Percentiles rank a stretch among this genome's conserved stretches.
Evolutionary conservation across 192 early-diverging fungal species (phyloP).

Genomic region (Nowakowskiella sp.): DNA sequence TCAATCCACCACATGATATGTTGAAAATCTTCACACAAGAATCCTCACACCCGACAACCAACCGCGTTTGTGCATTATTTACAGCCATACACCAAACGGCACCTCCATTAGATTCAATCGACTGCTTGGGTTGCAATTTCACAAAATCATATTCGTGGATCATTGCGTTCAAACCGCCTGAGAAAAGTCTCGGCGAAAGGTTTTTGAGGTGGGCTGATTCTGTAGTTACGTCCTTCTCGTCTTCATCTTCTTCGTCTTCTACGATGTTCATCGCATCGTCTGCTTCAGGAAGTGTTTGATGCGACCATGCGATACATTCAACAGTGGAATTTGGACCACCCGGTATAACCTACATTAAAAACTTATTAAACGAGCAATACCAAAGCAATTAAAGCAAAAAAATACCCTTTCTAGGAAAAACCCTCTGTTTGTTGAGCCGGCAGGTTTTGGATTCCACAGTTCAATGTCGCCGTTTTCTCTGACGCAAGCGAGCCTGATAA

Average conservation of each 20-base stretch:
- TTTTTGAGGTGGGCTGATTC: conserved; percentile 21
- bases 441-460: conserved; percentile 65
- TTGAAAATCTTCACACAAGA: conserved; percentile 82
- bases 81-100: conserved; percentile 89
- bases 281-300: conserved; percentile 39
- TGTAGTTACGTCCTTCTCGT: conserved; percentile 54
- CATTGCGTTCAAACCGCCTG: conserved; percentile 74
- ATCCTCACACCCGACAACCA: conserved; percentile 92
- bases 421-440: conserved; percentile 17
- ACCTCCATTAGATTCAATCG: conserved; percentile 77
- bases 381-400: background rate
- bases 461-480: conserved; percentile 91
- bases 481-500: conserved; percentile 65
- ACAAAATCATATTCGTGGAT: conserved; percentile 83
- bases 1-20: conserved; percentile 56
- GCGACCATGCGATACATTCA: conserved; percentile 76
- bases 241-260: conserved; percentile 58
- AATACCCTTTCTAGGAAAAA: conserved; percentile 74
- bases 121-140: conserved; percentile 33
- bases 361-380: background rate
- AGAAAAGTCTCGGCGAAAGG: conserved; percentile 69
- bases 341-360: conserved; percentile 58
- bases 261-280: conserved; percentile 33
- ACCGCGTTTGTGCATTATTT: conserved; percentile 56
- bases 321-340: conserved; percentile 64